These are phyloP conservation scores for Linum tenue DNA, from an alignment of 345 rosid species.

Conservation along the genomic window DNA sequence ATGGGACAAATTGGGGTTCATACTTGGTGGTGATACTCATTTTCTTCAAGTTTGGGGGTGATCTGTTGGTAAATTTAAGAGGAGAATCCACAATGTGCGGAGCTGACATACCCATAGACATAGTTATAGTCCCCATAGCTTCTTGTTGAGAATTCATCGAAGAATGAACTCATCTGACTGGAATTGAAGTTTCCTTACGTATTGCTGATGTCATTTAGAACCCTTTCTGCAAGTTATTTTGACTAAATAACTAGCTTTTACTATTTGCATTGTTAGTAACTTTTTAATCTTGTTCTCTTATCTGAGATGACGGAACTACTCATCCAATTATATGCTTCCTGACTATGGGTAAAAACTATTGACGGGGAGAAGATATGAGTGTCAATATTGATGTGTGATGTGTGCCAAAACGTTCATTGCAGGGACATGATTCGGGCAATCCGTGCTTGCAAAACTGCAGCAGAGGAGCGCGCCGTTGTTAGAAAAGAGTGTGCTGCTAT, in stretches of 20 bases:
- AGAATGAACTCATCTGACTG: neutral
- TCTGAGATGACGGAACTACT: neutral
- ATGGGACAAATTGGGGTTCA: neutral
- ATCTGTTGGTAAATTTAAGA: neutral
- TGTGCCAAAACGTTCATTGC: slow-evolving; percentile 17
- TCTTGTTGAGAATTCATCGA: neutral
- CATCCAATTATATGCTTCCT: neutral
- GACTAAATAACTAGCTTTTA: neutral
- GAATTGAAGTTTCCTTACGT: neutral
- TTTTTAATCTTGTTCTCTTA: neutral
- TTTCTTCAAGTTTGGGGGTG: neutral
- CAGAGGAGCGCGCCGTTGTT: slow-evolving; percentile 94
- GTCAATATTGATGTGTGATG: neutral
- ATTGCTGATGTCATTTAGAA: neutral
- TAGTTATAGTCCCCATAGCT: neutral
- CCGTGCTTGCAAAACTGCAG: slow-evolving; percentile 98
- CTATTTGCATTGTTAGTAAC: neutral
- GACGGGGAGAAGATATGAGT: neutral
- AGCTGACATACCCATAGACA: neutral
- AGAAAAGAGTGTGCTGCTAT: slow-evolving; percentile 98
- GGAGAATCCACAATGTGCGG: neutral
- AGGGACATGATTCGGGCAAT: slow-evolving; percentile 99
- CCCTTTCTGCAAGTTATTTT: neutral
- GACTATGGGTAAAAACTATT: neutral
- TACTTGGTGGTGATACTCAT: neutral